These are phyloP conservation scores for Colletotrichum neosansevieriae DNA, from an alignment of 2,329 filamentous ascomycete genomes.

Conservation along the genomic window DNA sequence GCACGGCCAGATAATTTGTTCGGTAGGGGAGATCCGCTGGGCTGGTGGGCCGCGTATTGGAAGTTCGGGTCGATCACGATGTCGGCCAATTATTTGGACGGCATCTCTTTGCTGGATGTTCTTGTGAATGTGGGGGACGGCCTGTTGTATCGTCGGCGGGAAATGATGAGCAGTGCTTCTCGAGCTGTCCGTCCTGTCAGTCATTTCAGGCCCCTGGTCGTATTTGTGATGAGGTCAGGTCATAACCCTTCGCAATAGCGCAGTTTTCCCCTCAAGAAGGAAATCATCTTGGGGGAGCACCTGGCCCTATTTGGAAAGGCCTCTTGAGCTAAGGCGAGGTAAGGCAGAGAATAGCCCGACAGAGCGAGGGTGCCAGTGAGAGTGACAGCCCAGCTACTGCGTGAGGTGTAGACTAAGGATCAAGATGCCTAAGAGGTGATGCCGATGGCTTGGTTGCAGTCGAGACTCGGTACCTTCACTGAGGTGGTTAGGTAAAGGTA, in stretches of 20 bases:
- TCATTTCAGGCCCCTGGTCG: constrained; percentile 11
- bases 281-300: constrained; percentile 15
- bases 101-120: constrained; percentile 1
- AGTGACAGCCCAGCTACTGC: constrained; percentile 24
- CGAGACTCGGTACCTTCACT: no score
- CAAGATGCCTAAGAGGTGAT: constrained; percentile 18
- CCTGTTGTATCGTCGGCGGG: neutral
- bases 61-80: constrained; percentile 38
- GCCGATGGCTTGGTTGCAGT: neutral
- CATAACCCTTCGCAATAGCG: neutral
- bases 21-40: constrained; percentile 9
- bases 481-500: no score
- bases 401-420: constrained; percentile 10
- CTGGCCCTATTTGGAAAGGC: constrained; percentile 20
- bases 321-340: neutral
- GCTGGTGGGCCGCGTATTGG: constrained; percentile 20
- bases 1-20: neutral
- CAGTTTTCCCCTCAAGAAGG: neutral
- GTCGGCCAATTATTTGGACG: constrained; percentile 23
- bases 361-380: constrained; percentile 7
- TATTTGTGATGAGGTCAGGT: constrained; percentile 25
- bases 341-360: constrained; percentile 9
- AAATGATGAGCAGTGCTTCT: constrained; percentile 4
- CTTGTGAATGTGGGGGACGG: constrained; percentile 5
- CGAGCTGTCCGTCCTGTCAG: constrained; percentile 25